These are phyloP conservation scores for Huntiella moniliformis DNA, from an alignment of 2,329 filamentous ascomycete genomes.

Conservation along the genomic window DNA sequence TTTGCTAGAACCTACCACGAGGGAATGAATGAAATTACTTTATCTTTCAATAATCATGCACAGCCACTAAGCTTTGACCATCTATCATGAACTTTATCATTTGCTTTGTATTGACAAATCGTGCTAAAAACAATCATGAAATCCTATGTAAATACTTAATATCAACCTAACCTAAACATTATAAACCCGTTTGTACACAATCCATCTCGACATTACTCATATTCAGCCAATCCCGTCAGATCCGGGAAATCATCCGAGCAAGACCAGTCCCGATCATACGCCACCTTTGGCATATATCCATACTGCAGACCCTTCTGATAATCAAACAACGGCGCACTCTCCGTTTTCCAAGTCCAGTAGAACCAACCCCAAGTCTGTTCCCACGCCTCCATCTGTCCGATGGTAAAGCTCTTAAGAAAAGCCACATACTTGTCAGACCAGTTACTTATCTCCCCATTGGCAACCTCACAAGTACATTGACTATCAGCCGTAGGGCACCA, in stretches of 20 bases:
- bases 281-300: slow-evolving; percentile 42
- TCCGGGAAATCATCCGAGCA: slow-evolving; percentile 20
- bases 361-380: slow-evolving; percentile 63
- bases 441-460: slow-evolving; percentile 25
- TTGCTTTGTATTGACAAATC: no score
- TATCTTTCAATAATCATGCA: no score
- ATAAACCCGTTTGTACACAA: no score
- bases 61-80: no score
- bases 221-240: slow-evolving; percentile 18
- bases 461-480: slow-evolving; percentile 39
- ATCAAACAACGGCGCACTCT: slow-evolving; percentile 56
- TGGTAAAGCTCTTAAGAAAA: slow-evolving; percentile 51
- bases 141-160: no score
- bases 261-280: slow-evolving; percentile 33
- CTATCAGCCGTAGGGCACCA: slow-evolving; percentile 36
- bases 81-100: no score
- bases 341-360: slow-evolving; percentile 68
- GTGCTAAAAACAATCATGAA: no score
- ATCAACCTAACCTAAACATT: no score
- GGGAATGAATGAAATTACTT: background rate
- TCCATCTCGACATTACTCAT: slow-evolving; percentile 1
- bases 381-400: slow-evolving; percentile 59
- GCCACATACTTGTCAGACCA: slow-evolving; percentile 36
- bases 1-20: background rate
- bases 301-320: slow-evolving; percentile 41